These are phyloP conservation scores for Rubia yunnanensis DNA, from an alignment of 257 asterid species.

Conservation along the genomic window DNA sequence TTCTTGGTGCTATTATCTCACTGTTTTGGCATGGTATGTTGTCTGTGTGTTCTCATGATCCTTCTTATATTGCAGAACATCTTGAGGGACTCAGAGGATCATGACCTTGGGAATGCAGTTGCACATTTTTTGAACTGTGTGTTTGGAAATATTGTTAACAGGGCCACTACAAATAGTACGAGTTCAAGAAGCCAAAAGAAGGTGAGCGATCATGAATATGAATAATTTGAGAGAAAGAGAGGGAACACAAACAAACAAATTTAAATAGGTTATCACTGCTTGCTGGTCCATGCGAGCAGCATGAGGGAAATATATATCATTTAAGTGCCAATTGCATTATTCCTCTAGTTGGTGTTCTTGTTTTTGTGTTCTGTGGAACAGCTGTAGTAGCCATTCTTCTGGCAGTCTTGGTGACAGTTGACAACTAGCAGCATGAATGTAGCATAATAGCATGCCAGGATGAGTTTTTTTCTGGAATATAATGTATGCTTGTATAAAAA, in stretches of 20 bases:
- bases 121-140: constrained; percentile 79
- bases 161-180: constrained; percentile 34
- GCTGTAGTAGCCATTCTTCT: not conserved
- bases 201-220: constrained; percentile 20
- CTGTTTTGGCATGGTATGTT: not conserved
- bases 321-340: not conserved
- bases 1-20: not conserved
- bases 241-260: not conserved
- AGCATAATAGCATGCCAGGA: not conserved
- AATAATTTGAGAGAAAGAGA: not conserved
- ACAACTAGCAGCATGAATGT: not conserved
- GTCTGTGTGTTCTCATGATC: constrained; percentile 5
- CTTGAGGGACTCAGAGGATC: constrained; percentile 79
- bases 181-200: constrained; percentile 55
- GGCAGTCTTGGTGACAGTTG: not conserved
- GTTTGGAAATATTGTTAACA: constrained; percentile 48
- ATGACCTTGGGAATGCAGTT: constrained; percentile 64
- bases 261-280: not conserved
- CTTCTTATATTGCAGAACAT: constrained; percentile 47
- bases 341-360: constrained; percentile 3
- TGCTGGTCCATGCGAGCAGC: not conserved
- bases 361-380: not conserved
- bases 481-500: not conserved
- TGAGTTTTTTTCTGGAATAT: not conserved
- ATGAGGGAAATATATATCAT: not conserved